A percentile compares a stretch with the other conserved stretches of the same genome.
These are phyloP conservation scores for Mrakia blollopis DNA, from an alignment of 768 basidiomycete genomes.

Conservation along the genomic window DNA sequence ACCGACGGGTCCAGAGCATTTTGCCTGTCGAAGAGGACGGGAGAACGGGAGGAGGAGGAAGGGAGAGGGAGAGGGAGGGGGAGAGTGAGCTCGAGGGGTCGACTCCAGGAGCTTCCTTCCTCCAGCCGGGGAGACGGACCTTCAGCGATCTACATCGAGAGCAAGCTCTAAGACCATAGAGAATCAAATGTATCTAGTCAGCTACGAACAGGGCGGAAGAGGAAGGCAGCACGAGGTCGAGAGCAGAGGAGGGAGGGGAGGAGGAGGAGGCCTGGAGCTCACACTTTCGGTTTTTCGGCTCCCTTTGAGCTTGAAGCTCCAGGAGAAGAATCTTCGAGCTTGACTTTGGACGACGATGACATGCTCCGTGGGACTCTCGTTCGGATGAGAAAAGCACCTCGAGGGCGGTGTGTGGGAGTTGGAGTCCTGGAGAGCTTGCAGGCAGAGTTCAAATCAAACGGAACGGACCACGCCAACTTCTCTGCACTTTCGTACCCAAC, in stretches of 20 bases:
- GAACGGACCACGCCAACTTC: too few species aligned
- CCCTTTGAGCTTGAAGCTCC: neutral
- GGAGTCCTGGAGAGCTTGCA: neutral
- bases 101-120: too few species aligned
- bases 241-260: neutral
- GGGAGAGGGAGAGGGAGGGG: neutral
- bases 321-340: neutral
- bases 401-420: neutral
- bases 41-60: neutral
- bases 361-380: neutral
- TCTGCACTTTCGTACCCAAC: too few species aligned
- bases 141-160: constrained; percentile 21
- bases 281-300: neutral
- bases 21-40: neutral
- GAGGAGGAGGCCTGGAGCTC: neutral
- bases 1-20: neutral
- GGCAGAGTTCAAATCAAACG: too few species aligned
- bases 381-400: neutral
- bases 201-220: neutral
- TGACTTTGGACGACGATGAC: neutral
- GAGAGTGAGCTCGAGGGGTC: neutral
- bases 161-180: constrained; percentile 3
- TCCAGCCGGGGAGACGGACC: neutral
- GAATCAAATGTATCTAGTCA: neutral
- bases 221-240: neutral